Conservation (phyloP, 1,139 yeast genomes). For the Candida buenavistaensis region DNA sequence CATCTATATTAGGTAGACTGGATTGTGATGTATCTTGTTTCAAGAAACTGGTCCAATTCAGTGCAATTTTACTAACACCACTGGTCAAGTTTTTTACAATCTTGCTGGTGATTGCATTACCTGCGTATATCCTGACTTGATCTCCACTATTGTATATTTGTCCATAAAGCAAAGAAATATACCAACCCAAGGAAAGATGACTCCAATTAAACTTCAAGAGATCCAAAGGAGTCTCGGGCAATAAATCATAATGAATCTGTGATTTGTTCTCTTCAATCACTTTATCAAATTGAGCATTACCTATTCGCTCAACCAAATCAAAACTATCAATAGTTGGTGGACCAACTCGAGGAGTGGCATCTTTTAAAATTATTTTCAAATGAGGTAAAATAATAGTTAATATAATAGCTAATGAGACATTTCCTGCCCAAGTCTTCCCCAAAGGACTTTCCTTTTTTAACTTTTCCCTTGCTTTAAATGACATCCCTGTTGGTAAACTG, state of each 20-base stretch:
- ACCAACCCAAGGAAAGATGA: conserved; percentile 72
- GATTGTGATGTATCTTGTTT: conserved; percentile 14
- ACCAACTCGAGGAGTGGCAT: conserved; percentile 31
- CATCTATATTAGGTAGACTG: conserved; percentile 9
- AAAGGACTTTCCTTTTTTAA: conserved; percentile 51
- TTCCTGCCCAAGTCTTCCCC: conserved; percentile 61
- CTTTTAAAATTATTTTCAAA: conserved; percentile 34
- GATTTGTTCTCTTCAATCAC: conserved; percentile 20
- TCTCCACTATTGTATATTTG: conserved; percentile 53
- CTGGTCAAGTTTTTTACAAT: conserved; percentile 39
- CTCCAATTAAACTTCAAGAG: conserved; percentile 63
- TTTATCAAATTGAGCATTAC: conserved; percentile 27
- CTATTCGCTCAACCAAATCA: conserved; percentile 42
- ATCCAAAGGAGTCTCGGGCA: conserved; percentile 43
- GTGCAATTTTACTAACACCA: conserved; percentile 41
- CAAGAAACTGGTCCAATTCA: conserved; percentile 38
- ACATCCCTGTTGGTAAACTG: conserved; percentile 61
- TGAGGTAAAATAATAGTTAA: conserved; percentile 43
- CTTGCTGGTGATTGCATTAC: conserved; percentile 20
- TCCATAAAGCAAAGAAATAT: conserved; percentile 67
- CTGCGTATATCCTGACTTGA: conserved; percentile 11
- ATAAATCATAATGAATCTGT: conserved; percentile 32
- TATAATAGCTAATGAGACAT: conserved; percentile 47
- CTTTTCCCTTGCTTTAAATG: conserved; percentile 60
- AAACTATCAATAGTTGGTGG: conserved; percentile 28